Evolutionary conservation across 495 filamentous ascomycete species (phyloP).

Genomic region (Penicillium daleae): DNA sequence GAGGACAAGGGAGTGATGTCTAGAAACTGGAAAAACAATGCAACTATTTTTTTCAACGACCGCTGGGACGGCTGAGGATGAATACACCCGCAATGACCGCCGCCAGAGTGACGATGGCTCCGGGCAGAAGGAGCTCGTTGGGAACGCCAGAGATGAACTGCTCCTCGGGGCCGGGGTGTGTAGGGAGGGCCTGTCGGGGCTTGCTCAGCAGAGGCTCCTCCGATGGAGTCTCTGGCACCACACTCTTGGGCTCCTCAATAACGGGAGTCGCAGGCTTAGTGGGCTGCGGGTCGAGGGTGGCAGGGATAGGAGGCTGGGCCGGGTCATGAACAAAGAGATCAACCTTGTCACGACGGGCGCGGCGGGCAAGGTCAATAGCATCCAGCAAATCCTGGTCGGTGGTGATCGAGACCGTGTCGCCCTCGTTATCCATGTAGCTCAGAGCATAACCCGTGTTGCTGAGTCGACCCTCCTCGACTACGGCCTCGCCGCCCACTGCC

Average conservation of each 20-base stretch:
- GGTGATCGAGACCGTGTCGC: constrained; percentile 96
- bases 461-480: constrained; percentile 74
- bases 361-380: constrained; percentile 81
- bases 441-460: constrained; percentile 84
- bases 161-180: constrained; percentile 59
- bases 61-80: constrained; percentile 77
- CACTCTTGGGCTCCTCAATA: constrained; percentile 63
- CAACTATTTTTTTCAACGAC: constrained; percentile 51
- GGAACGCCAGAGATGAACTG: constrained; percentile 89
- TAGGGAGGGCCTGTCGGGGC: constrained; percentile 33
- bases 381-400: constrained; percentile 92
- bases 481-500: constrained; percentile 79
- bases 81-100: constrained; percentile 95
- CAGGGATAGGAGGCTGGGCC: constrained; percentile 73
- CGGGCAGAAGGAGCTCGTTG: constrained; percentile 91
- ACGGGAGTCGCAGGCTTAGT: constrained; percentile 56
- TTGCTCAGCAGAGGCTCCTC: constrained; percentile 62
- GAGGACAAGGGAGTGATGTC: constrained; percentile 16
- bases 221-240: constrained; percentile 49
- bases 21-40: constrained; percentile 3
- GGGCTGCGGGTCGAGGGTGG: constrained; percentile 70
- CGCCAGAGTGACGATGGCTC: constrained; percentile 91
- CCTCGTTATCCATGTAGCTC: constrained; percentile 96
- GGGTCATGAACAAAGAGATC: constrained; percentile 97
- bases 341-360: constrained; percentile 82